These are phyloP conservation scores for Fusarium sp. DNA, from an alignment of 2,329 filamentous ascomycete genomes.

Conservation along the genomic window DNA sequence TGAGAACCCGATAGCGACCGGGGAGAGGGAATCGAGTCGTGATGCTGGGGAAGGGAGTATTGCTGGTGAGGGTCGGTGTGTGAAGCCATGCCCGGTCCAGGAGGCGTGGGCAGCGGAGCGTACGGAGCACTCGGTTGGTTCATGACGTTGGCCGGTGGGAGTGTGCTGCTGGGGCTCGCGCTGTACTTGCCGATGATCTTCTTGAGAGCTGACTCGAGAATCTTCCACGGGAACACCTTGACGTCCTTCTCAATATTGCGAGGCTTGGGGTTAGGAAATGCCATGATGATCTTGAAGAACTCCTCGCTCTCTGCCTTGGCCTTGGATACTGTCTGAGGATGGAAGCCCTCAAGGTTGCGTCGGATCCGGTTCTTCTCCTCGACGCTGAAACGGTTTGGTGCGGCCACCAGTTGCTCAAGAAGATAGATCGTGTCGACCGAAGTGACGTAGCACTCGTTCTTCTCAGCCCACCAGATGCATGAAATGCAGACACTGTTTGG, in stretches of 20 bases:
- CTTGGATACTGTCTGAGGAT: conserved; percentile 93
- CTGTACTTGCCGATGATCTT: conserved; percentile 99
- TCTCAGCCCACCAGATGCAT: conserved; percentile 97
- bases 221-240: conserved; percentile 98
- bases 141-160: conserved; percentile 55
- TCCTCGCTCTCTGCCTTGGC: conserved; percentile 91
- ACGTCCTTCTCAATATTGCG: conserved; percentile 99
- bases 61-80: conserved; percentile 51
- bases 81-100: conserved; percentile 49
- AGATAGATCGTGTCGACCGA: conserved; percentile 97
- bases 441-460: conserved; percentile 90
- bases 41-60: conserved; percentile 58
- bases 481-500: conserved; percentile 93
- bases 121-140: conserved; percentile 56
- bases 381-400: conserved; percentile 84
- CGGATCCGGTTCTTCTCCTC: conserved; percentile 99
- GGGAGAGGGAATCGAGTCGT: conserved; percentile 65
- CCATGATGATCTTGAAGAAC: conserved; percentile 99
- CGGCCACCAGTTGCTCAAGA: conserved; percentile 88
- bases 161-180: conserved; percentile 58
- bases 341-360: conserved; percentile 93
- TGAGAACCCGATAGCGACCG: conserved; percentile 62
- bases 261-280: conserved; percentile 92
- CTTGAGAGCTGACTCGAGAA: conserved; percentile 86
- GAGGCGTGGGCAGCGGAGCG: conserved; percentile 61